These are phyloP conservation scores for Neospora caninum DNA, from an alignment of 169 alveolate genomes.

Conservation along the genomic window DNA sequence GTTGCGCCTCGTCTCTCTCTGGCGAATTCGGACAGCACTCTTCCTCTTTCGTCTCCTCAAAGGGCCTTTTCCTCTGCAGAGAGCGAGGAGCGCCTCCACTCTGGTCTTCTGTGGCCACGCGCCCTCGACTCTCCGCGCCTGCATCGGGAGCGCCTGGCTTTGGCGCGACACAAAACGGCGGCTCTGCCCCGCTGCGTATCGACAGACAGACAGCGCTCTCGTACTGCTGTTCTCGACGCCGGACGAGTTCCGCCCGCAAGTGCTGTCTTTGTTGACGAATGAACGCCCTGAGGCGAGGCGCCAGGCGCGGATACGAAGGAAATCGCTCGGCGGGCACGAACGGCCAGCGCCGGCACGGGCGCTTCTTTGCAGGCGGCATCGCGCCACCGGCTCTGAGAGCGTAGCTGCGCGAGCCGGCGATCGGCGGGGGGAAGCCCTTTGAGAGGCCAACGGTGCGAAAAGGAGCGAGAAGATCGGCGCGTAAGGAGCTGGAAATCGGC, in stretches of 20 bases:
- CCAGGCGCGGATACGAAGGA: not conserved
- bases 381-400: not conserved
- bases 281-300: not conserved
- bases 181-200: not conserved
- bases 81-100: too few species aligned
- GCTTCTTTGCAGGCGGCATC: conserved; percentile 42
- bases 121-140: not conserved
- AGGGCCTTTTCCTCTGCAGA: not conserved
- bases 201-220: conserved; percentile 4
- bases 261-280: not conserved
- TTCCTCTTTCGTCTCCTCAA: not conserved
- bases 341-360: conserved; percentile 41
- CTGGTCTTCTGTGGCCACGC: not conserved
- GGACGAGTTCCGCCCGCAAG: not conserved
- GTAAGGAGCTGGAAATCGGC: too few species aligned
- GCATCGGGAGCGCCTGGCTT: not conserved
- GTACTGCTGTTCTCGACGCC: not conserved
- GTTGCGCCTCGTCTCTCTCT: too few species aligned
- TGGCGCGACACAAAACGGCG: not conserved
- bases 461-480: too few species aligned
- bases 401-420: too few species aligned
- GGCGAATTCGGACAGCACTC: too few species aligned
- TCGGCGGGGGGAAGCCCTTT: too few species aligned
- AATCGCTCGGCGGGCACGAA: conserved; percentile 25
- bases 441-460: too few species aligned